Percentiles rank a stretch among this genome's conserved stretches.
phyloP scores from a whole-genome alignment of 2,329 filamentous ascomycete genomes.

The Hypoxylon sp. region DNA sequence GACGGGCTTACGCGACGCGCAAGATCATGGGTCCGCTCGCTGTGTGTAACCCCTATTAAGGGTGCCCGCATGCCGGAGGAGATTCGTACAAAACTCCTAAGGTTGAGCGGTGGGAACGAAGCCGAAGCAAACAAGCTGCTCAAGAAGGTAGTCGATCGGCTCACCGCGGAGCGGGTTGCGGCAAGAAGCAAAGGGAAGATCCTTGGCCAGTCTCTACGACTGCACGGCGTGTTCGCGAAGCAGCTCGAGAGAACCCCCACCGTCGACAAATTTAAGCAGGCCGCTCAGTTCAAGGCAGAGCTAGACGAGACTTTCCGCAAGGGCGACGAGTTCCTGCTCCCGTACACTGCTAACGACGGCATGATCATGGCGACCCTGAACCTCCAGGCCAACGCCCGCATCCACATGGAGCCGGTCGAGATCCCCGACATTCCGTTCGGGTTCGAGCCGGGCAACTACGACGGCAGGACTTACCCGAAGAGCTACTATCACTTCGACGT shows the following conservation, averaged over 20 bases:
- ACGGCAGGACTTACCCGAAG: conserved; percentile 75
- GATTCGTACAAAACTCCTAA: conserved; percentile 64
- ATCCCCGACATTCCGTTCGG: conserved; percentile 75
- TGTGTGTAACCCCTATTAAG: conserved; percentile 64
- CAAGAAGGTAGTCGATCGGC: conserved; percentile 60
- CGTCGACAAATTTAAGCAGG: conserved; percentile 67
- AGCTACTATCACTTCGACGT: conserved; percentile 73
- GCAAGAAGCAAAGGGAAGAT: conserved; percentile 70
- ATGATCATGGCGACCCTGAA: conserved; percentile 75
- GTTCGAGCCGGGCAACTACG: conserved; percentile 77
- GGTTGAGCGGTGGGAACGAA: conserved; percentile 58
- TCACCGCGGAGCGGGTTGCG: conserved; percentile 65
- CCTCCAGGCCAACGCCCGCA: conserved; percentile 68
- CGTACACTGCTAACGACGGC: conserved; percentile 68
- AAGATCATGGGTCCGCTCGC: conserved; percentile 69
- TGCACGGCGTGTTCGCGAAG: conserved; percentile 69
- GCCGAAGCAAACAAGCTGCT: conserved; percentile 59
- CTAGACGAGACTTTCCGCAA: conserved; percentile 67
- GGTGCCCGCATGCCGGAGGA: conserved; percentile 55
- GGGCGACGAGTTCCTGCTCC: conserved; percentile 45
- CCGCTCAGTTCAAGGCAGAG: conserved; percentile 68
- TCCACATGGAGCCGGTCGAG: conserved; percentile 65
- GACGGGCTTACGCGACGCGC: conserved; percentile 57
- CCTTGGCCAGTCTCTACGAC: conserved; percentile 70
- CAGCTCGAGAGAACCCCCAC: conserved; percentile 68